Conservation (phyloP, 164 flowering plant genomes). For the Brasenia schreberi region DNA sequence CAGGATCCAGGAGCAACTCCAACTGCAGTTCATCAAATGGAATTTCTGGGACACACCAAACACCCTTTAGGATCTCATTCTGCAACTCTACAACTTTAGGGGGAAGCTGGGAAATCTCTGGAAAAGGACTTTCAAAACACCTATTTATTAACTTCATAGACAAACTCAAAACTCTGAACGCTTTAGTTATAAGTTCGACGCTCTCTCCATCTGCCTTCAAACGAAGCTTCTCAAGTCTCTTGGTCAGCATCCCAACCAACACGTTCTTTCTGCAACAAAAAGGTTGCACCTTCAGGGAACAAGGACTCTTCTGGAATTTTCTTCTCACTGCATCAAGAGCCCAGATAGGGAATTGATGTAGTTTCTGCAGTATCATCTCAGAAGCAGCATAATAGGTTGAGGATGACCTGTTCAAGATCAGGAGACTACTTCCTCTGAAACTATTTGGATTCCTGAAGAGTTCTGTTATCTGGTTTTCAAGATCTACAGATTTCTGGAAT, state of each 20-base stretch:
- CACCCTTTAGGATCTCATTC: slow-evolving; percentile 53
- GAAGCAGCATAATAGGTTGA: slow-evolving; percentile 20
- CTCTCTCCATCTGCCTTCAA: slow-evolving; percentile 31
- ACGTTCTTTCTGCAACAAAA: slow-evolving; percentile 16
- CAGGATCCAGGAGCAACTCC: slow-evolving; percentile 33
- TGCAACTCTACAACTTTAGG: slow-evolving; percentile 38
- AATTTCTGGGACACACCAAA: slow-evolving; percentile 28
- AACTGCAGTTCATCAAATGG: slow-evolving; percentile 25
- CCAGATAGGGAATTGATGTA: slow-evolving; percentile 26
- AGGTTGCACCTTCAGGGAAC: slow-evolving; percentile 5
- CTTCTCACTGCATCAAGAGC: slow-evolving; percentile 48
- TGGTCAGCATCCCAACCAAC: slow-evolving; percentile 30
- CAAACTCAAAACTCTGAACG: slow-evolving; percentile 49
- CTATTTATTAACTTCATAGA: slow-evolving; percentile 25
- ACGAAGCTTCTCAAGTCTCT: slow-evolving; percentile 10
- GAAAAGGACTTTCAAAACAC: slow-evolving; percentile 6
- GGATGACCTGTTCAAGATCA: slow-evolving; percentile 9
- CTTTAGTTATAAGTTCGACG: slow-evolving; percentile 35
- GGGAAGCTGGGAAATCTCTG: neutral
- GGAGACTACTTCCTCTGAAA: slow-evolving; percentile 15
- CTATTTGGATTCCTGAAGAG: slow-evolving; percentile 28
- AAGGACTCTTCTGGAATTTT: slow-evolving; percentile 29
- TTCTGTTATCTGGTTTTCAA: slow-evolving; percentile 1
- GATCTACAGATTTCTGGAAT: neutral
- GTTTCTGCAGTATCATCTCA: slow-evolving; percentile 26